Base-by-base conservation (phyloP, 192 early-diverging fungal species). In the Backusella luteola region DNA sequence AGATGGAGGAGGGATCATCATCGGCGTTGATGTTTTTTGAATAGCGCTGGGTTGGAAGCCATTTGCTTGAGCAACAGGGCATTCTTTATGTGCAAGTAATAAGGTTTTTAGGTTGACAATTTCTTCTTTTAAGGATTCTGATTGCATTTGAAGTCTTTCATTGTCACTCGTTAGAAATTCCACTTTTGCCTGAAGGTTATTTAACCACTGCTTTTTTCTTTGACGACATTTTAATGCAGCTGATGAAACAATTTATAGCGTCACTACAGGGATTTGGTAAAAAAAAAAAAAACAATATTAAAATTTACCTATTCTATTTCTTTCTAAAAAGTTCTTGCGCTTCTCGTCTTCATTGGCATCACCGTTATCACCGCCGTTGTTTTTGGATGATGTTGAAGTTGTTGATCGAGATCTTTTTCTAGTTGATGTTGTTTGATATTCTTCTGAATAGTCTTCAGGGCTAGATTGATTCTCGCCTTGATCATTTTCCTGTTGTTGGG, bases 191-290 rank as follows among this genome's bases (percentile, higher is more conserved):
- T 97, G 93, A 72, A 96, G 88, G 71, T 91, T 89, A 73, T 88
- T 84, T 29, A 97, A 85, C 94, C 94, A 96, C 78, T 94, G 85
- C 83, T 97, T 96, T 82, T 97, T 97, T 74, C 94, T 91, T 76
- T 94, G 94, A 29, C 96, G 89, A 77, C 96, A 97, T 85, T 97
- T 97, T n/a, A 93, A 84, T 1, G 96, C 96, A 44, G 96, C 96
- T 84, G 76, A 41, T n/a, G 68, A 69, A 69, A 36, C 17, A 69
- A 69, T 35, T 21, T 69, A 39, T 35, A 38, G n/a, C n/a, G 32
- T 63, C n/a, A 69, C 21, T 36, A 35, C 6, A 21, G 17, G 15
- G 15, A 9, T 69, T 17, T 21, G n/a, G 11, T 26, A 35, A 7
- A 19, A 69, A 38, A n/a, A 26, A 69, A 39, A n/a, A 14, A 29